Percentiles rank a stretch among this genome's conserved stretches.
These are phyloP conservation scores for Aspergillus tanneri DNA, from an alignment of 2,329 filamentous ascomycete species.

Conservation along the genomic window DNA sequence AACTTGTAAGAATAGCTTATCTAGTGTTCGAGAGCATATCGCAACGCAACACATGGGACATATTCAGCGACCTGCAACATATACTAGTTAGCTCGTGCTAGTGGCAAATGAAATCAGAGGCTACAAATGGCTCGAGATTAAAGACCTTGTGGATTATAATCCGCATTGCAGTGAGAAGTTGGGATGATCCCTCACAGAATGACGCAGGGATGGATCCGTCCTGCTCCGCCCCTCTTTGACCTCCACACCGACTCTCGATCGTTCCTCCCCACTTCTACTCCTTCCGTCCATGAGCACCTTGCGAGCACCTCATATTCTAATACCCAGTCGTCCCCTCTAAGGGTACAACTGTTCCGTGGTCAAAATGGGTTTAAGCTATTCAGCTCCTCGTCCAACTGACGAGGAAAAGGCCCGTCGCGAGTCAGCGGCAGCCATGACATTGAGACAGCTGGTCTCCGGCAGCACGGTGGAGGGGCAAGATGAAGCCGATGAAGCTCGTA, in stretches of 20 bases:
- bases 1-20: no score
- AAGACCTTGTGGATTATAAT: no score
- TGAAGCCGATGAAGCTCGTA: conserved; percentile 3
- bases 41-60: no score
- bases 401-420: conserved; percentile 1
- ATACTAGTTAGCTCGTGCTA: no score
- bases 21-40: no score
- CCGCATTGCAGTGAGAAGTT: no score
- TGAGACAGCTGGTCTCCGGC: conserved; percentile 1
- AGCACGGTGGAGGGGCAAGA: background rate
- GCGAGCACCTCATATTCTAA: background rate
- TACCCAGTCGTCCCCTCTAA: no score
- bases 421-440: background rate
- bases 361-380: conserved; percentile 1
- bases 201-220: background rate
- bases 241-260: no score
- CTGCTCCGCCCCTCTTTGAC: no score
- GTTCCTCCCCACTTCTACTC: background rate
- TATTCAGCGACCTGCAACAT: no score
- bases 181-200: background rate
- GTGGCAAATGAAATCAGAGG: no score
- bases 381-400: background rate
- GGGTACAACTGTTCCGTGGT: background rate
- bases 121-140: no score
- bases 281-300: background rate